Conservation (phyloP, 2,329 filamentous ascomycete species). For the Alternaria angustiovoidea region DNA sequence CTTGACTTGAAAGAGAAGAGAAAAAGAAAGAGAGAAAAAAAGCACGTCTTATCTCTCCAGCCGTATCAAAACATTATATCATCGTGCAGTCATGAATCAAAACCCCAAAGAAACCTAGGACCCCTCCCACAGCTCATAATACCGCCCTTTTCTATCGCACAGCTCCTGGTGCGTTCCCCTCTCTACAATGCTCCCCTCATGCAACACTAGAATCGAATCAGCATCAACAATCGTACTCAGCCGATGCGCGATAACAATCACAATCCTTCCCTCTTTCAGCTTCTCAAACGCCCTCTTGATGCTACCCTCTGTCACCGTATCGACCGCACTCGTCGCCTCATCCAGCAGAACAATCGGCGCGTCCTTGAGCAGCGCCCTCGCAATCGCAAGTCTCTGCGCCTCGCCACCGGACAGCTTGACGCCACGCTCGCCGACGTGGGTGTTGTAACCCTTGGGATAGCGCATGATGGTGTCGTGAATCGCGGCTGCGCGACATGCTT, state of each 20-base stretch:
- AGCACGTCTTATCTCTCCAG: neutral
- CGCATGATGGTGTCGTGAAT: conserved; percentile 70
- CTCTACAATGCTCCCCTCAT: conserved; percentile 16
- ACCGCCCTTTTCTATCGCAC: neutral
- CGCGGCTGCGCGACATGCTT: conserved; percentile 67
- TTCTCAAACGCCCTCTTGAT: conserved; percentile 67
- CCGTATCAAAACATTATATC: too few relatives aligned
- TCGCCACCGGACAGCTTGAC: conserved; percentile 69
- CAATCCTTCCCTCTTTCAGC: conserved; percentile 67
- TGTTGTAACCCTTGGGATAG: conserved; percentile 59
- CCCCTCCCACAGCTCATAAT: neutral
- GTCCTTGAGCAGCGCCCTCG: conserved; percentile 78
- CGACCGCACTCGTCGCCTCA: conserved; percentile 85
- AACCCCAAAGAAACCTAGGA: neutral
- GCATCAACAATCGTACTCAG: too few relatives aligned
- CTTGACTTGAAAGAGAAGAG: neutral
- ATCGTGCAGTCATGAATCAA: neutral
- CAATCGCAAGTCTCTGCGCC: conserved; percentile 72
- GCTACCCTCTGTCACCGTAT: conserved; percentile 71
- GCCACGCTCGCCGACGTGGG: conserved; percentile 54
- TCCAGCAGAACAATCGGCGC: conserved; percentile 86
- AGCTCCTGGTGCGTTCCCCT: conserved; percentile 18
- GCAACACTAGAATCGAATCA: conserved; percentile 54
- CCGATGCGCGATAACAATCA: conserved; percentile 58
- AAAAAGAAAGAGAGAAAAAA: neutral